Base-by-base conservation (phyloP, 2,329 filamentous ascomycete species). In the Beauveria sp. region DNA sequence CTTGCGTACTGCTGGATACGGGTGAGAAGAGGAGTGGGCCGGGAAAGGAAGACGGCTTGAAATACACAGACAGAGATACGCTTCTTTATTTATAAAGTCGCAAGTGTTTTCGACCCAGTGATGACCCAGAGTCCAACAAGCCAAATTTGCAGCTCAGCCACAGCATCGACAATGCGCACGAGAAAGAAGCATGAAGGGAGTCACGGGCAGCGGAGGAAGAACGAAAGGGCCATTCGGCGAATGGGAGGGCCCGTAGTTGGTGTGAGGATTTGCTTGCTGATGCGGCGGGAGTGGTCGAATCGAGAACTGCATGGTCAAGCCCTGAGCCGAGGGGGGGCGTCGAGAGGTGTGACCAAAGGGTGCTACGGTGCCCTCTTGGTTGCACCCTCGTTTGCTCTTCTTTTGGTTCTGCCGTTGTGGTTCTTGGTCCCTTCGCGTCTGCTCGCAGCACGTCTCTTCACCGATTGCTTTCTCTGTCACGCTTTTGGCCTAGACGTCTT, bases 61-160 rank as follows among this genome's bases (percentile, higher is more conserved):
- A 43, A 60, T 47, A 51, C 56, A 62, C 18, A 50, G 60, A 63
- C 54, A 56, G 62, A 62, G 53, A 65, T 63, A 22, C 59, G 63
- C 49, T 56, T 58, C 46, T 18, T 51, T 51, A 22, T 22, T 43
- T 54, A 50, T 12, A 65, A 62, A 60, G 49, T 46, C 18, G 24
- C 45, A 18, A 45, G 55, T 58, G 49, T 45, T 45, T 56, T 60
- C 45, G 60, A 70, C 78, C 78, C 78, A 65, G 72, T 81, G 79
- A 81, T 81, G 79, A 81, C 74, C 67, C 70, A 71, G 58, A 67
- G 74, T 77, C 79, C 79, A 81, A 81, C 79, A 80, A 81, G 79
- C 79, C 79, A 81, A 81, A 81, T 79, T 81, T 81, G 79, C 77
- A 81, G 78, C 58, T 70, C 77, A 80, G 71, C 74, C 75, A 74